Evolutionary conservation across 2,329 filamentous ascomycete species (phyloP).

Genomic region (Sporothrix luriei): DNA sequence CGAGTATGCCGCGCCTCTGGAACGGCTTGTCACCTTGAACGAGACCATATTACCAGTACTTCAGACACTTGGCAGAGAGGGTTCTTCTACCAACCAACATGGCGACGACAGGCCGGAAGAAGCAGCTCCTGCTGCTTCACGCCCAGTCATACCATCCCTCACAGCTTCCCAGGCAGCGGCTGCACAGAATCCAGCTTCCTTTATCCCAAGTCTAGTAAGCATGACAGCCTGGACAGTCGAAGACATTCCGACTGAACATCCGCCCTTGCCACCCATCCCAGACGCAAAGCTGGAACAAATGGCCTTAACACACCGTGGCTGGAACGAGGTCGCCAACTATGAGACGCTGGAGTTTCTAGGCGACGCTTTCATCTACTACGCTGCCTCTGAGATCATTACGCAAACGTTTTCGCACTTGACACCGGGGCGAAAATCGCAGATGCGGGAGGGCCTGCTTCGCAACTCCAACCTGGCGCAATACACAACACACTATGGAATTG

Average conservation of each 20-base stretch:
- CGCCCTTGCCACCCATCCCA: constrained; percentile 63
- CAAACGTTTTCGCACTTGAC: constrained; percentile 66
- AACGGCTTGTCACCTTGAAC: constrained; percentile 36
- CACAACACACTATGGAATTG: constrained; percentile 69
- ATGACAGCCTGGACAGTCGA: constrained; percentile 50
- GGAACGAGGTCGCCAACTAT: constrained; percentile 59
- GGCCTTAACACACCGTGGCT: constrained; percentile 66
- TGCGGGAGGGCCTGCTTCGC: constrained; percentile 77
- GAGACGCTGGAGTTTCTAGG: constrained; percentile 87
- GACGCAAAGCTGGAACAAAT: constrained; percentile 62
- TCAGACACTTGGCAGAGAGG: constrained; percentile 29
- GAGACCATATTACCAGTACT: constrained; percentile 41
- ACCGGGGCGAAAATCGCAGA: constrained; percentile 70
- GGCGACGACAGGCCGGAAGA: not conserved
- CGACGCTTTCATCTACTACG: constrained; percentile 75
- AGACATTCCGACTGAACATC: constrained; percentile 53
- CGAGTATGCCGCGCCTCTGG: not conserved
- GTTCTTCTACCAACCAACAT: not conserved
- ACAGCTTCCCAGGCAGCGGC: not conserved
- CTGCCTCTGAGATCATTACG: constrained; percentile 72
- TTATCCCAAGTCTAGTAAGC: constrained; percentile 32
- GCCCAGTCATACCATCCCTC: not conserved
- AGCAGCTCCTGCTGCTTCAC: not conserved
- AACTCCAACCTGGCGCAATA: constrained; percentile 76
- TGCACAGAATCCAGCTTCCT: not conserved